Evolutionary conservation across 371 early-diverging fungal species (phyloP).

Genomic region (Rhizopus arrhizus): DNA sequence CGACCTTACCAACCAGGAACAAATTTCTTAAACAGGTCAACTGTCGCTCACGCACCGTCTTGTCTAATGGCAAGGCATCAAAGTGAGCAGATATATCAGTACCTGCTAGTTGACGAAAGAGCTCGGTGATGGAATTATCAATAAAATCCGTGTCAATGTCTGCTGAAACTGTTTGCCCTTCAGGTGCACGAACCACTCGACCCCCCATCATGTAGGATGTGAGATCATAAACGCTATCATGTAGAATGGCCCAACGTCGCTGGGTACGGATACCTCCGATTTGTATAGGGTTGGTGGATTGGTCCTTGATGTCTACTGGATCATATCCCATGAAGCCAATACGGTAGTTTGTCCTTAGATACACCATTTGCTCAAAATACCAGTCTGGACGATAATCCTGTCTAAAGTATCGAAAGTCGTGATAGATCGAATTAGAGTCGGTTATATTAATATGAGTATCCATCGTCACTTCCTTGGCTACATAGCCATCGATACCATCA

Average conservation of each 20-base stretch:
- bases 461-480: slow-evolving; percentile 40
- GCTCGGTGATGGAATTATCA: slow-evolving; percentile 61
- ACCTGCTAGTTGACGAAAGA: slow-evolving; percentile 67
- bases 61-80: slow-evolving; percentile 50
- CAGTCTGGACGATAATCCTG: slow-evolving; percentile 54
- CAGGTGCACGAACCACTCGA: slow-evolving; percentile 19
- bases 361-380: slow-evolving; percentile 58
- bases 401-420: slow-evolving; percentile 47
- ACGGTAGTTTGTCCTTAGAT: slow-evolving; percentile 55
- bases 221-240: slow-evolving; percentile 62
- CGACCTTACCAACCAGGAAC: slow-evolving; percentile 89
- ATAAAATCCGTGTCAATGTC: slow-evolving; percentile 49
- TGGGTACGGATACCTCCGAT: slow-evolving; percentile 29
- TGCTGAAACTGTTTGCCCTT: slow-evolving; percentile 19
- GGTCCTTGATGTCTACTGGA: slow-evolving; percentile 42
- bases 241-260: slow-evolving; percentile 52
- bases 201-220: slow-evolving; percentile 55
- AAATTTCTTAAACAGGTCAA: slow-evolving; percentile 77
- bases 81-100: slow-evolving; percentile 71
- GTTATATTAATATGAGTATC: slow-evolving; percentile 48
- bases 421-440: slow-evolving; percentile 44
- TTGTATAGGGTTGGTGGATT: slow-evolving; percentile 36
- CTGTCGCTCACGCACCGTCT: slow-evolving; percentile 42
- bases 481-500: slow-evolving; percentile 41
- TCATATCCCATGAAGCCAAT: slow-evolving; percentile 53